These are phyloP conservation scores for Fusarium dlaminii DNA, from an alignment of 2,329 filamentous ascomycete genomes.

Conservation along the genomic window DNA sequence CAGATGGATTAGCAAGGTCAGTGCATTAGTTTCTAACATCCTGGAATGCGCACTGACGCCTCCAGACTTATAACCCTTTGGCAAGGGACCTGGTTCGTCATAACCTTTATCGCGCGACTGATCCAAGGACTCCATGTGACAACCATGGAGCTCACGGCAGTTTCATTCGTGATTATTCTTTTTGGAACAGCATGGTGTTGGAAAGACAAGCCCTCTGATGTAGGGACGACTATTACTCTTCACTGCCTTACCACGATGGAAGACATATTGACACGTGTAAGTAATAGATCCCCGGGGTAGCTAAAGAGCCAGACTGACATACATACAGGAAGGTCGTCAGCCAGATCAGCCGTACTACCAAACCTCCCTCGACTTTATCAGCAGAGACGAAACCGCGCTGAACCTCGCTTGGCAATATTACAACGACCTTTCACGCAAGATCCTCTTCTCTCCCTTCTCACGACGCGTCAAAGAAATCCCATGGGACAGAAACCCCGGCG, in stretches of 20 bases:
- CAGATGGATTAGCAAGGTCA: slow-evolving; percentile 11
- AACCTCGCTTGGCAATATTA: slow-evolving; percentile 23
- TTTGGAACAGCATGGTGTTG: slow-evolving; percentile 23
- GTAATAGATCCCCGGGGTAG: neutral
- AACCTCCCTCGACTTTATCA: slow-evolving; percentile 12
- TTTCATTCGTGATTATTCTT: slow-evolving; percentile 8
- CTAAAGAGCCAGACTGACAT: neutral
- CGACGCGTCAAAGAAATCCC: neutral
- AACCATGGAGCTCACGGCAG: slow-evolving; percentile 16
- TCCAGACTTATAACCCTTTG: slow-evolving; percentile 1
- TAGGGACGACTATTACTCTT: neutral
- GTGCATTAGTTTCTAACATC: too few species aligned
- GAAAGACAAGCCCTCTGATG: slow-evolving; percentile 21
- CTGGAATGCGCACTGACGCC: accelerated
- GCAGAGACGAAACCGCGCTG: slow-evolving; percentile 12
- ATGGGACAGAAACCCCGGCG: slow-evolving; percentile 13
- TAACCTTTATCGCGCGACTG: neutral
- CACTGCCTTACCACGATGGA: neutral
- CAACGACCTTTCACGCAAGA: slow-evolving; percentile 5
- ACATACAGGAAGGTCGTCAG: neutral
- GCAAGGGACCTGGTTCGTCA: slow-evolving; percentile 16
- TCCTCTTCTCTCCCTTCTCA: slow-evolving; percentile 9
- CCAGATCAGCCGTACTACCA: slow-evolving; percentile 2
- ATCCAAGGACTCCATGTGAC: slow-evolving; percentile 10
- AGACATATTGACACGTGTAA: neutral